These are phyloP conservation scores for Salix koriyanagi DNA, from an alignment of 345 rosid genomes.

Conservation along the genomic window DNA sequence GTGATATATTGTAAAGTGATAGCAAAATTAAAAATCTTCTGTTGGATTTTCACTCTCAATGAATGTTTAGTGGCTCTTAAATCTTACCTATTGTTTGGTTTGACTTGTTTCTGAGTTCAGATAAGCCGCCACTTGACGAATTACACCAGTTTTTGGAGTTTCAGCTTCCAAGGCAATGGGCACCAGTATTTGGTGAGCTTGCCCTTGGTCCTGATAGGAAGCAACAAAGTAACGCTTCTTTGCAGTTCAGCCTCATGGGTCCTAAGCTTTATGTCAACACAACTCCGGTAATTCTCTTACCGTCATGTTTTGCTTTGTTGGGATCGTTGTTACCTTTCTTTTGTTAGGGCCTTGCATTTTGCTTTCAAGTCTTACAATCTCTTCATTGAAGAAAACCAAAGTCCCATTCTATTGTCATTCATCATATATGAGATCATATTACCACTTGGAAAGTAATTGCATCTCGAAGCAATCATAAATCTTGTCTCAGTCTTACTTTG, in stretches of 20 bases:
- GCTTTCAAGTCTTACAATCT: neutral
- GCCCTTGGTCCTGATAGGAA: constrained; percentile 90
- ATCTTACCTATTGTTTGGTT: neutral
- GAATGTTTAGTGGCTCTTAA: neutral
- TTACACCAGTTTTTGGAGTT: constrained; percentile 93
- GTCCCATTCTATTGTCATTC: neutral
- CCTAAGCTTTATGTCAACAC: constrained; percentile 91
- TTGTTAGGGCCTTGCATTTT: neutral
- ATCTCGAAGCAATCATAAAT: neutral
- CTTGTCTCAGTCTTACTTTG: neutral
- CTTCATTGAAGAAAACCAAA: neutral
- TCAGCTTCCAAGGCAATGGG: constrained; percentile 99
- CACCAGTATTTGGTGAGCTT: constrained; percentile 94
- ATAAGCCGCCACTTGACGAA: constrained; percentile 88
- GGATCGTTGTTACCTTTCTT: neutral
- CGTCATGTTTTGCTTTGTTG: neutral
- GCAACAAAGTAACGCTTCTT: constrained; percentile 61
- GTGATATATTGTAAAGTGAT: neutral
- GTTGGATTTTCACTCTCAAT: neutral
- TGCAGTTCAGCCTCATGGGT: constrained; percentile 88
- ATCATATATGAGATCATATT: neutral
- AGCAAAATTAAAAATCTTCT: neutral
- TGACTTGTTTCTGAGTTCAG: constrained; percentile 29
- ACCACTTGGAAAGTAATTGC: neutral
- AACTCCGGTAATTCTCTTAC: constrained; percentile 47